Percentiles rank a stretch among this genome's conserved stretches.
These are phyloP conservation scores for Elaeis oleifera DNA, from an alignment of 202 grass and related monocot genomes.

Conservation along the genomic window DNA sequence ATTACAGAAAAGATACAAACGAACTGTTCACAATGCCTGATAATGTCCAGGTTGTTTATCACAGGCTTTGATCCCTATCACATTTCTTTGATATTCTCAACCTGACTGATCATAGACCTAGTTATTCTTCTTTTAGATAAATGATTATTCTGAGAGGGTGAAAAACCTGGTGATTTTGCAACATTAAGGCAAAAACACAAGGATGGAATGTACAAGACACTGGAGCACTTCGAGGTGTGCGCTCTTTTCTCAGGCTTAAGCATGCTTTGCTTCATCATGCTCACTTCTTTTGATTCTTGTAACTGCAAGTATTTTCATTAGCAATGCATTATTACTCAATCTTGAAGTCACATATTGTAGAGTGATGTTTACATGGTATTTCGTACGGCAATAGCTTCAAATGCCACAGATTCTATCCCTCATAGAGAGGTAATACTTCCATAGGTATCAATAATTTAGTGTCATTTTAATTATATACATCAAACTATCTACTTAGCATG, in stretches of 20 bases:
- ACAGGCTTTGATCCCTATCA: no score
- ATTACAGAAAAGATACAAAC: constrained; percentile 64
- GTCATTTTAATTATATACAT: no score
- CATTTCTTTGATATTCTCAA: no score
- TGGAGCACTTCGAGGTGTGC: constrained; percentile 80
- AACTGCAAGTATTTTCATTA: not conserved
- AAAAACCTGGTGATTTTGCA: constrained; percentile 79
- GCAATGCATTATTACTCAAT: not conserved
- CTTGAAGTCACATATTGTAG: constrained; percentile 27
- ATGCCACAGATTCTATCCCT: constrained; percentile 57
- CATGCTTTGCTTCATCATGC: not conserved
- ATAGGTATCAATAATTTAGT: no score
- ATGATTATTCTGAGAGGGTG: constrained; percentile 62
- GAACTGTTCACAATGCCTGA: constrained; percentile 93
- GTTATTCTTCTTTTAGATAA: constrained; percentile 29
- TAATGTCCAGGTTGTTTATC: constrained; percentile 50
- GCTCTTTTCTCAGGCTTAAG: not conserved
- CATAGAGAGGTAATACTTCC: constrained; percentile 46
- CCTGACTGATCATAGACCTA: no score
- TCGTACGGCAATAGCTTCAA: constrained; percentile 75
- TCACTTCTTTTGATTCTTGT: not conserved
- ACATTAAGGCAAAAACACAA: constrained; percentile 82
- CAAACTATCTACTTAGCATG: no score
- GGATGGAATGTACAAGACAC: constrained; percentile 74
- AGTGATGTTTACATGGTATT: constrained; percentile 82